Evolutionary conservation across 805 yeast species (phyloP), one percentile per base, ranked within the genome.

Genomic region (Ogataea degrootiae): DNA sequence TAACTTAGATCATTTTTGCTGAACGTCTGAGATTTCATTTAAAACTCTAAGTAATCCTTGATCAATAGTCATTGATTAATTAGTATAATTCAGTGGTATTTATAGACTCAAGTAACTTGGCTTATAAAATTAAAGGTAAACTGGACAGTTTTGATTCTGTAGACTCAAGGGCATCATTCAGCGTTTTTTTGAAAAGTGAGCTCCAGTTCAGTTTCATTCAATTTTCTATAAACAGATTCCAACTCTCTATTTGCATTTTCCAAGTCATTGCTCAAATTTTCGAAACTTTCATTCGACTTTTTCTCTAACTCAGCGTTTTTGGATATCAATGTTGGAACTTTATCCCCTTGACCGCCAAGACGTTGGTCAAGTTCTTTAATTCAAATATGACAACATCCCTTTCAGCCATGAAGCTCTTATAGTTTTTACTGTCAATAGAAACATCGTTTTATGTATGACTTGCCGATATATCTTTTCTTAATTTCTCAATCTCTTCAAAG

Each of bases 391-490:
- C 78, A 68, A 56, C 82, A 76, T 57, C 77, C 82, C 58, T 72
- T 59, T 68, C 78, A 39, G 66, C 76, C 44, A 49, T 40, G 29
- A 62, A 43, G 62, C 68, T 48, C 56, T 66, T 66, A 66, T 79
- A 80, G 51, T 75, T 75, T 23, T 71, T 75, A 23, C 70, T 70
- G 26, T 86, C 76, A 51, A 87, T 65, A 57, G 76, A 83, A 16
- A 87, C 77, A 5, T 91, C 90, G 55, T 80, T 83, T 55, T 82
- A 83, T 41, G 70, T 71, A 46, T 89, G 69, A 0, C 88, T 73
- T 1, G 90, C 85, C 33, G 68, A 63, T 42, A 87, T 69, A 56
- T 86, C 94, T 36, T 73, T 71, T 53, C 80, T 75, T 34, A 84
- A 63, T 51, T 77, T 60, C 67, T 79, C 75, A 65, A 79, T 73